Evolutionary conservation across 2,329 filamentous ascomycete species (phyloP), one percentile per base, ranked within the genome.

Genomic region (Aspergillus persii): DNA sequence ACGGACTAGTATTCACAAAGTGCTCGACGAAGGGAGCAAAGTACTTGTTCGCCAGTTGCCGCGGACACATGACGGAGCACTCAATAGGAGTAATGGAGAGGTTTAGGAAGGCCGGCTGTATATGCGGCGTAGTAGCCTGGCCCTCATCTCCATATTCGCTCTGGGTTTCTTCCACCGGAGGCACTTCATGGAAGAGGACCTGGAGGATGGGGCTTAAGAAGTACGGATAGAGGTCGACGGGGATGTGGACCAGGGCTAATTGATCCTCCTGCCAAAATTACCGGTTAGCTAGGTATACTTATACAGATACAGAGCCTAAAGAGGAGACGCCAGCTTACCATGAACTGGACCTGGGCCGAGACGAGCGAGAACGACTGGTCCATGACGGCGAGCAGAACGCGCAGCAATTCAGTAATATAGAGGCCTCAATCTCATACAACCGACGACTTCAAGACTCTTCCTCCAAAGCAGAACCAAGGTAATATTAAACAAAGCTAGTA

Each of bases 21-120:
- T 80, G 78, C 53, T 83, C 78, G 58, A 94, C 84, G 56, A 88
- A 80, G 0, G 92, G 92, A 55, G 85, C 80, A 68, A 98, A 96
- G 58, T 96, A 84, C 56, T 86, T 83, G 50, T 86, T 81, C 6
- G 91, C 89, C 77, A 92, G 89, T 47, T 85, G 82, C 60, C 86
- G 86, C 62, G 94, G 89, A 72, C 94, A 98, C 56, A 96, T 92
- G 54, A 99, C 84, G 3, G 92, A 96, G 77, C 92, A 96, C 76
- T 97, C 95, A 57, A 96, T 85, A 0, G 92, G 91, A 0, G 93
- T 98, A 69, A 98, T 85, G 63, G 91, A 96, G 66, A 99, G 87
- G 75, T 98, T 98, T 73, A 97, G 84, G 75, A 99, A 98, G 49
- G 87, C 87, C 76, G 95, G 89, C 71, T 81, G 80, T 74, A 80